Base-by-base conservation (phyloP, 1,139 yeast genomes). In the Tardiomyces digboiensis region DNA sequence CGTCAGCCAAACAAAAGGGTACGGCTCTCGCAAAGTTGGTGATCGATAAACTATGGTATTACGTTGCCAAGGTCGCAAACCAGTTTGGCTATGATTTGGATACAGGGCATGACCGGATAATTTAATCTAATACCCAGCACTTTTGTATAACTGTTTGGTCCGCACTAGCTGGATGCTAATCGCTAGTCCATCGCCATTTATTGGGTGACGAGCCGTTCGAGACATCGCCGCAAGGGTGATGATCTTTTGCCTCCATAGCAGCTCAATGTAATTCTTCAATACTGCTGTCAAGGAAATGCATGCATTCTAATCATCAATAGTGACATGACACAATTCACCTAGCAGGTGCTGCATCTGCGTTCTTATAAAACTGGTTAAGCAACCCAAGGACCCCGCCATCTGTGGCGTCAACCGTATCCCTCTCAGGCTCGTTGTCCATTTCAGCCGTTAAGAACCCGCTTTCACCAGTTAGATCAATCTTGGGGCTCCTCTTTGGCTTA, bases 361-460 rank as follows among this genome's bases (percentile, higher is more conserved):
- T 82, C 55, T 76, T 82, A 59, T 87, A 87, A 51, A 86, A 82
- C 59, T 87, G 91, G 57, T 86, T 87, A 46, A 88, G 71, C 68
- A 88, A 71, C 0, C 95, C 95, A 44, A 88, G 66, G 2, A 88
- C 94, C 0, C 95, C 95, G 2, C 79, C 78, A 26, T 65, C 70
- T 26, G 67, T 70, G n/a, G 58, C 63, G 22, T 59, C 64, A 13
- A 65, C 71, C 12, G 60, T 62, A 13, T 53, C 58, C 14, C 61
- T 65, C 21, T 61, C 71, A 13, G 60, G 64, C 5, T 53, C 59
- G 16, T 59, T 63, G 19, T 60, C 66, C 7, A 57, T 58, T 6
- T 50, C 58, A 47, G 43, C 13, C 14, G 39, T 40, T 16, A 45
- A 38, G 14, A 47, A 39, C 18, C 41, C 44, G 10, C 29, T n/a